phyloP scores from a whole-genome alignment of 164 flowering plant species.

The Vitis amurensis region DNA sequence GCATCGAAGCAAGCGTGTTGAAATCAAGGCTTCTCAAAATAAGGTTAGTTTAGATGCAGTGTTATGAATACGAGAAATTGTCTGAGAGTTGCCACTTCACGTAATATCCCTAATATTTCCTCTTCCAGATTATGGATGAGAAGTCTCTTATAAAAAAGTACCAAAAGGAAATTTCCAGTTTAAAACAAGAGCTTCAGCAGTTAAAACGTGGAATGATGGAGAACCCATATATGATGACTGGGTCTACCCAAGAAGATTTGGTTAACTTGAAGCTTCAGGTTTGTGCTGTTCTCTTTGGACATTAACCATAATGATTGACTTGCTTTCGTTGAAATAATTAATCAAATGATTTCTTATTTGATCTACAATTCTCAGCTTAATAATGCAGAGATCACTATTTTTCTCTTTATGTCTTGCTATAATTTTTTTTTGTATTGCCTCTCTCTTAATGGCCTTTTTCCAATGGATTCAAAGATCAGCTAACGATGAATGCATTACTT shows the following conservation, averaged over 20 bases:
- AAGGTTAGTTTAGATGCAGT: slow-evolving; percentile 39
- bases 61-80: neutral
- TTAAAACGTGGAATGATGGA: slow-evolving; percentile 64
- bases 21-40: slow-evolving; percentile 79
- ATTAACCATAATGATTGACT: neutral
- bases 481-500: too few species aligned
- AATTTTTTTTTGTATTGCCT: too few species aligned
- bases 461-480: too few species aligned
- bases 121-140: slow-evolving; percentile 74
- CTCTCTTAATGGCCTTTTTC: too few species aligned
- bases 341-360: too few species aligned
- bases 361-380: too few species aligned
- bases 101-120: neutral
- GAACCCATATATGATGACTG: slow-evolving; percentile 34
- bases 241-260: slow-evolving; percentile 67
- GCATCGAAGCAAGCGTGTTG: slow-evolving; percentile 72
- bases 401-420: too few species aligned
- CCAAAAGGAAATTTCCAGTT: slow-evolving; percentile 70
- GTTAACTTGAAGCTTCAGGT: slow-evolving; percentile 85
- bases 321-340: too few species aligned
- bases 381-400: too few species aligned
- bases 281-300: slow-evolving; percentile 2
- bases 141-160: slow-evolving; percentile 88
- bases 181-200: slow-evolving; percentile 75
- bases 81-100: slow-evolving; percentile 1